phyloP scores from a whole-genome alignment of 805 yeast genomes.

The Huiozyma sinensis region DNA sequence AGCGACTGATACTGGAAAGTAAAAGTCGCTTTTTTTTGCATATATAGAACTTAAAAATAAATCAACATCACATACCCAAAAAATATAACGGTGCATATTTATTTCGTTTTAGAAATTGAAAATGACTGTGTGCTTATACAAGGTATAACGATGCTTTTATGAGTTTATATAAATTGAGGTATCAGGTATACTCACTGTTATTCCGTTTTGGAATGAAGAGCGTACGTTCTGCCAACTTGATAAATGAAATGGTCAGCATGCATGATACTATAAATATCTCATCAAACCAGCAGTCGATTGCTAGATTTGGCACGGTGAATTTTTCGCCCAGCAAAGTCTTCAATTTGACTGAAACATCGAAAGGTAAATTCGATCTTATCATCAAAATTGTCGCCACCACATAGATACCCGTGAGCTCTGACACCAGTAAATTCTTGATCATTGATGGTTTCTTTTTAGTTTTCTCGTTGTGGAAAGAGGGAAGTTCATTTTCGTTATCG shows the following conservation, averaged over 20 bases:
- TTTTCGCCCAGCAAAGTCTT: constrained; percentile 25
- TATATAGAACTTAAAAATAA: no score
- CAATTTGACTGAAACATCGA: constrained; percentile 25
- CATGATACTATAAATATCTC: constrained; percentile 28
- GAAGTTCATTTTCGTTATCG: constrained; percentile 12
- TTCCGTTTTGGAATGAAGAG: not conserved
- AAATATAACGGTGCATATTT: no score
- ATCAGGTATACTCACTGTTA: no score
- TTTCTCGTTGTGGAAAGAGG: constrained; percentile 6
- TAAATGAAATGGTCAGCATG: constrained; percentile 20
- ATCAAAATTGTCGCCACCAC: constrained; percentile 32
- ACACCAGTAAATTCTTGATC: constrained; percentile 30
- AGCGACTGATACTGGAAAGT: no score
- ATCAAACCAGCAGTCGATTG: constrained; percentile 34
- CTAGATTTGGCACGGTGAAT: constrained; percentile 19
- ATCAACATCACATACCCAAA: no score
- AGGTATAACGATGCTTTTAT: no score
- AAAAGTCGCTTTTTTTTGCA: no score
- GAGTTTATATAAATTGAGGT: no score
- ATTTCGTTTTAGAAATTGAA: no score
- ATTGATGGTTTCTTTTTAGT: constrained; percentile 24
- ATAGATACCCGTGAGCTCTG: constrained; percentile 32
- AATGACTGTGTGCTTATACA: no score
- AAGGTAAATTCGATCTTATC: constrained; percentile 31
- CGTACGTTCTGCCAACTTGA: constrained; percentile 20